These are phyloP conservation scores for Monilinia fructicola DNA, from an alignment of 2,329 filamentous ascomycete species.

Conservation along the genomic window DNA sequence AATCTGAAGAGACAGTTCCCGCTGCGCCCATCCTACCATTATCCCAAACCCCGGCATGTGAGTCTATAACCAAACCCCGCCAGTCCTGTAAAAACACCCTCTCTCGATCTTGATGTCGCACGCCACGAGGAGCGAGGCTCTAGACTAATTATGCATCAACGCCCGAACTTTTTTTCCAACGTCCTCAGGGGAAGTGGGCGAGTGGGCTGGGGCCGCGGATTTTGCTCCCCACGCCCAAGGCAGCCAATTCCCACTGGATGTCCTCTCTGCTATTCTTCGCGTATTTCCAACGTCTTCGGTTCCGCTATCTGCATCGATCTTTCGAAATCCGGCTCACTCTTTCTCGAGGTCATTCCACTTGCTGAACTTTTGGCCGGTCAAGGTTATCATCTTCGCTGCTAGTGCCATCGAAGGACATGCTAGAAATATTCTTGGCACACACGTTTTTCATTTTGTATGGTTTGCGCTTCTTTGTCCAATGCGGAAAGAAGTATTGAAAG, in stretches of 20 bases:
- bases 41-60: background rate
- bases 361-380: slow-evolving; percentile 36
- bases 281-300: slow-evolving; percentile 51
- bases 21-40: slow-evolving; percentile 2
- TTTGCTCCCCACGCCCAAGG: slow-evolving; percentile 49
- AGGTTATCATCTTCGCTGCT: slow-evolving; percentile 37
- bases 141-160: slow-evolving; percentile 26
- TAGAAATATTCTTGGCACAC: slow-evolving; percentile 29
- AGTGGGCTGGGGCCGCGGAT: slow-evolving; percentile 15
- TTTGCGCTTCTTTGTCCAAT: slow-evolving; percentile 74
- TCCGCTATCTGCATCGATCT: slow-evolving; percentile 74
- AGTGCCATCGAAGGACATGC: slow-evolving; percentile 38
- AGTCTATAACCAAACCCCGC: slow-evolving; percentile 7
- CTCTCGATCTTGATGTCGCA: slow-evolving; percentile 9
- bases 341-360: slow-evolving; percentile 71
- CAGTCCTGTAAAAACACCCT: background rate
- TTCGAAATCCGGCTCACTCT: slow-evolving; percentile 86
- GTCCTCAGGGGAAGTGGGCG: slow-evolving; percentile 27
- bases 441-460: slow-evolving; percentile 47
- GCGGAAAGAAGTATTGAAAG: slow-evolving; percentile 73
- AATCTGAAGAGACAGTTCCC: background rate
- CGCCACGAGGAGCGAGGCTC: background rate
- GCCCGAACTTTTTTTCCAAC: slow-evolving; percentile 30
- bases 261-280: slow-evolving; percentile 38
- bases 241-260: slow-evolving; percentile 47